These are phyloP conservation scores for Polytolypa hystricis DNA, from an alignment of 2,329 filamentous ascomycete genomes.

Conservation along the genomic window DNA sequence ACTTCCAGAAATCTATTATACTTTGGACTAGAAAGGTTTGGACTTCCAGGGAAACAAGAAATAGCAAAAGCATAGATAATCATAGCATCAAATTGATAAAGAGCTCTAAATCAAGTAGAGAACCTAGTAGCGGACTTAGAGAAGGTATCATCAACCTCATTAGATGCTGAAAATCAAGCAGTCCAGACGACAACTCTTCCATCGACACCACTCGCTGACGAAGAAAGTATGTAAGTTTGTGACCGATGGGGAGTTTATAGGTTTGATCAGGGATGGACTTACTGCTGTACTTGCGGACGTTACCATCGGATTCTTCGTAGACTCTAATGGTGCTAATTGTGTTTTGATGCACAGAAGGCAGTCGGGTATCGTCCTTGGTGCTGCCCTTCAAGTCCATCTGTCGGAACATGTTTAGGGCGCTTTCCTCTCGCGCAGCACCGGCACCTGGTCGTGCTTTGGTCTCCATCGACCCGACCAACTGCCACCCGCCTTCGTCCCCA, in stretches of 20 bases:
- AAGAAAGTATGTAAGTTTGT: constrained; percentile 12
- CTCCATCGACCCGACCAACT: constrained; percentile 71
- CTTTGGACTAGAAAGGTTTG: neutral
- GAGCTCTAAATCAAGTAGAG: neutral
- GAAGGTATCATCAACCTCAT: neutral
- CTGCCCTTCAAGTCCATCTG: constrained; percentile 99
- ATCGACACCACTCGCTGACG: constrained; percentile 66
- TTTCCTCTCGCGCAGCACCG: constrained; percentile 64
- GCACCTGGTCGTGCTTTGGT: constrained; percentile 53
- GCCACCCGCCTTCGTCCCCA: constrained; percentile 70
- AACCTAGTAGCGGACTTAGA: neutral
- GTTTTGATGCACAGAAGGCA: constrained; percentile 95
- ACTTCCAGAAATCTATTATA: neutral
- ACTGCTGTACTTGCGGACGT: constrained; percentile 76
- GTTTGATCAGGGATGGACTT: constrained; percentile 32
- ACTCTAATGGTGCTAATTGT: constrained; percentile 76
- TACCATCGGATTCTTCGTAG: constrained; percentile 55
- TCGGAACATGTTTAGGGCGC: constrained; percentile 92
- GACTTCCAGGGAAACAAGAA: neutral
- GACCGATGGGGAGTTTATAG: too few species aligned
- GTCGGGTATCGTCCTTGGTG: constrained; percentile 77
- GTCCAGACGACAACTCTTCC: constrained; percentile 73
- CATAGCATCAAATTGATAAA: neutral
- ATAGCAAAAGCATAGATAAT: neutral
- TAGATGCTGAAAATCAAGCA: constrained; percentile 44